A percentile compares a stretch with the other conserved stretches of the same genome.
These are phyloP conservation scores for Pseudotsuga menziesii DNA, from an alignment of 75 land plant species.

Conservation along the genomic window DNA sequence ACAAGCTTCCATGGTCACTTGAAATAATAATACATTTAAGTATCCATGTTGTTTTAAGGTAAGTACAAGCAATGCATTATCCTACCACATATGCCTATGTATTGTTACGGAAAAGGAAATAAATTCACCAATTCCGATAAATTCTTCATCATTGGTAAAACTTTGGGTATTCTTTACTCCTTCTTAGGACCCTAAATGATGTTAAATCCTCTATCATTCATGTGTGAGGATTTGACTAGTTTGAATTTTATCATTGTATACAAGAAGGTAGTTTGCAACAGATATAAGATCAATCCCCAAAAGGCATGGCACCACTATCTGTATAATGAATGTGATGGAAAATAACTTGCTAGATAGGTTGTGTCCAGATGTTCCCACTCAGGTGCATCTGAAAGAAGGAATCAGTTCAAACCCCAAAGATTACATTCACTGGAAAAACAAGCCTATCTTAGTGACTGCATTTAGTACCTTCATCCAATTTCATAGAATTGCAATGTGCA, in stretches of 20 bases:
- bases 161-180: neutral
- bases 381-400: neutral
- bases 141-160: neutral
- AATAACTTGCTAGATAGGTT: neutral
- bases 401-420: neutral
- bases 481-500: neutral
- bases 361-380: neutral
- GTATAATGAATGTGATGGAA: too few species aligned
- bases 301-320: neutral
- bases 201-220: neutral
- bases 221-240: too few species aligned
- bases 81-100: neutral
- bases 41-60: neutral
- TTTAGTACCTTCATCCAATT: neutral
- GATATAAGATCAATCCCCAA: slow-evolving; percentile 4
- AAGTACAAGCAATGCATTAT: neutral
- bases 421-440: neutral
- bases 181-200: neutral
- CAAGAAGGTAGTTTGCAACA: neutral
- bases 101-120: neutral
- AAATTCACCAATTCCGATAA: neutral
- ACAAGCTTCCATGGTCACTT: neutral
- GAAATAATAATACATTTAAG: neutral
- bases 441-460: neutral
- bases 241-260: too few species aligned